Conservation (phyloP, 257 asterid species). For the Solanum piurae region DNA sequence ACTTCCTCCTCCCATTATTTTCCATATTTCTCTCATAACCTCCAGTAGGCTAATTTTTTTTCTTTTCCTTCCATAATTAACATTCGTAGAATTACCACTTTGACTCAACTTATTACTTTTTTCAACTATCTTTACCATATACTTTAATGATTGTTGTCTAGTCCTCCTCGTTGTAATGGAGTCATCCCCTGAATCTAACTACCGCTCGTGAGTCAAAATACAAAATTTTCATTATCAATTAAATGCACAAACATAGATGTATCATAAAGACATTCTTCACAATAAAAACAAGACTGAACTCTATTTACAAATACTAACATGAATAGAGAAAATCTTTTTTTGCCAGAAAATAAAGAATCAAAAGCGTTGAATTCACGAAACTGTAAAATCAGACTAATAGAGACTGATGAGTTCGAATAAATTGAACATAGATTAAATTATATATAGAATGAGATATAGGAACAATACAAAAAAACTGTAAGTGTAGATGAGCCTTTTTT, state of each 20-base stretch:
- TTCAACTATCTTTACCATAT: background rate
- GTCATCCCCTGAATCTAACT: background rate
- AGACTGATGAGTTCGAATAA: background rate
- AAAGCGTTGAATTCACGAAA: background rate
- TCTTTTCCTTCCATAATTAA: no score
- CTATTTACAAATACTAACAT: background rate
- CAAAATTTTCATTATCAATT: background rate
- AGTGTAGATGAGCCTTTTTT: background rate
- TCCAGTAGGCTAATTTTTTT: no score
- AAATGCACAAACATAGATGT: background rate
- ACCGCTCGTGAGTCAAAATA: background rate
- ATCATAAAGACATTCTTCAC: background rate
- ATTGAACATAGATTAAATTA: no score
- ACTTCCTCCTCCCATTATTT: no score
- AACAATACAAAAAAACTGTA: no score
- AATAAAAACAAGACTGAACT: background rate
- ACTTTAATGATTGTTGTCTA: no score
- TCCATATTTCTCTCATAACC: no score
- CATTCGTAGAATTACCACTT: no score
- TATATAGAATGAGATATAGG: background rate
- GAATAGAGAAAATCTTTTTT: no score
- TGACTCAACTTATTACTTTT: no score
- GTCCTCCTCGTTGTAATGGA: background rate
- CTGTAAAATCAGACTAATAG: rapidly evolving
- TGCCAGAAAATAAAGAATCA: background rate